Conservation (phyloP, 208 protist species). For the Trypanosoma cruzi region DNA sequence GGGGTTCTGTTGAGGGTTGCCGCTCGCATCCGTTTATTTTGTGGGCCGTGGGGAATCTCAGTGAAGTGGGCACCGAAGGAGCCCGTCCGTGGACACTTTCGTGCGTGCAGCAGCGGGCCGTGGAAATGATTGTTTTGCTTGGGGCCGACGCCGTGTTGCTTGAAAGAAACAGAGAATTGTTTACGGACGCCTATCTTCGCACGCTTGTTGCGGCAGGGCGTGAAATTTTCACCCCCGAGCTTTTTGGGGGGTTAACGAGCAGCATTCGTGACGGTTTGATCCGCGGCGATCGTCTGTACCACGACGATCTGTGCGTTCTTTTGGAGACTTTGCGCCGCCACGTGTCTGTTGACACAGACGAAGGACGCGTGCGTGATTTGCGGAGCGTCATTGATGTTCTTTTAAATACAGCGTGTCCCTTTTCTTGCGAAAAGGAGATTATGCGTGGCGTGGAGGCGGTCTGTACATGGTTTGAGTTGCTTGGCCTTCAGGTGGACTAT, state of each 20-base stretch:
- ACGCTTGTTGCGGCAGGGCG: neutral
- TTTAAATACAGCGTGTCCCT: conserved; percentile 7
- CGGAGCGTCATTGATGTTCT: conserved; percentile 5
- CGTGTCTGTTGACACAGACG: neutral
- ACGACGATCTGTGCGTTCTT: conserved; percentile 12
- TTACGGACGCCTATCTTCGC: conserved; percentile 11
- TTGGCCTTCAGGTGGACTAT: conserved; percentile 14
- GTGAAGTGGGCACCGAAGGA: neutral
- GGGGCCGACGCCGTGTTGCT: neutral
- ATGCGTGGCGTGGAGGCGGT: neutral
- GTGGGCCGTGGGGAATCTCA: neutral
- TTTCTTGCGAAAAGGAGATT: neutral
- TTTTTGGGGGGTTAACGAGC: conserved; percentile 5
- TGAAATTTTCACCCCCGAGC: neutral
- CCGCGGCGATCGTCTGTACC: conserved; percentile 22
- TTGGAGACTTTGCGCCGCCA: conserved; percentile 10
- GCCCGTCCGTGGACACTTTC: neutral
- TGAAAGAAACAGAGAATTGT: neutral
- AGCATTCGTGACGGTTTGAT: conserved; percentile 10
- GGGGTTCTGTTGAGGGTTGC: neutral
- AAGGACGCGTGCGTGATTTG: neutral
- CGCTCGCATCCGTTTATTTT: neutral
- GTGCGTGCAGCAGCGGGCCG: neutral
- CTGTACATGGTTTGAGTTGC: conserved; percentile 17
- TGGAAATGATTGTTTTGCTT: conserved; percentile 11